phyloP scores from a whole-genome alignment of 2,329 filamentous ascomycete genomes.

The Pestalotiopsis sp. region DNA sequence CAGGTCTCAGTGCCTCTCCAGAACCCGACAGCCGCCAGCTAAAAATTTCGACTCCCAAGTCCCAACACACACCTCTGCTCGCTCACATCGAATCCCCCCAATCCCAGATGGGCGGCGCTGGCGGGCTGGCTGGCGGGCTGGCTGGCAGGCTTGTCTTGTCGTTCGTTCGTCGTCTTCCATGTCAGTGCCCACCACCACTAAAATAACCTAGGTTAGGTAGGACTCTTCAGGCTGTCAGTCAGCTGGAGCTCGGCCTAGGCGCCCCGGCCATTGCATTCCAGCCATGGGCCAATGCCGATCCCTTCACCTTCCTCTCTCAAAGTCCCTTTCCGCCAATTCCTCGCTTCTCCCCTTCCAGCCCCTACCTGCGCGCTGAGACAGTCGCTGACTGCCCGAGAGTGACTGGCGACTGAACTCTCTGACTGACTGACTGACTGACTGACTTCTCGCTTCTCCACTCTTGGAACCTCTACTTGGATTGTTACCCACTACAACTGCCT shows the following conservation, averaged over 20 bases:
- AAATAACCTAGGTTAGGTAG: too few relatives aligned
- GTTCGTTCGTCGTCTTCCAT: too few relatives aligned
- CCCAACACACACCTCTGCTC: neutral
- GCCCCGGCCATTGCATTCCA: neutral
- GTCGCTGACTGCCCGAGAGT: too few relatives aligned
- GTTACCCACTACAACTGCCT: constrained; percentile 12
- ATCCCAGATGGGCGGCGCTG: neutral
- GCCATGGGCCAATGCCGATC: neutral
- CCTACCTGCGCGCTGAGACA: neutral
- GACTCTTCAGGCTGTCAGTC: neutral
- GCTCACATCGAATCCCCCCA: neutral
- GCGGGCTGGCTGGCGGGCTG: neutral
- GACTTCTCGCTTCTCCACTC: constrained; percentile 15
- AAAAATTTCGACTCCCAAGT: neutral
- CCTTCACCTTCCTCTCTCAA: neutral
- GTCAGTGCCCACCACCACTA: too few relatives aligned
- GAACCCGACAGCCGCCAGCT: neutral
- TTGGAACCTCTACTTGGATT: constrained; percentile 12
- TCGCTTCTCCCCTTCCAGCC: neutral
- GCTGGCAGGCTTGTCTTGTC: neutral
- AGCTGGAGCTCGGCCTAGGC: neutral
- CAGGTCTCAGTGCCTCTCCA: neutral
- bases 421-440: neutral
- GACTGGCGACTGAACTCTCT: too few relatives aligned
- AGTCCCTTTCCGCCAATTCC: neutral